These are phyloP conservation scores for Coleophoma cylindrospora DNA, from an alignment of 2,329 filamentous ascomycete genomes.

Conservation along the genomic window DNA sequence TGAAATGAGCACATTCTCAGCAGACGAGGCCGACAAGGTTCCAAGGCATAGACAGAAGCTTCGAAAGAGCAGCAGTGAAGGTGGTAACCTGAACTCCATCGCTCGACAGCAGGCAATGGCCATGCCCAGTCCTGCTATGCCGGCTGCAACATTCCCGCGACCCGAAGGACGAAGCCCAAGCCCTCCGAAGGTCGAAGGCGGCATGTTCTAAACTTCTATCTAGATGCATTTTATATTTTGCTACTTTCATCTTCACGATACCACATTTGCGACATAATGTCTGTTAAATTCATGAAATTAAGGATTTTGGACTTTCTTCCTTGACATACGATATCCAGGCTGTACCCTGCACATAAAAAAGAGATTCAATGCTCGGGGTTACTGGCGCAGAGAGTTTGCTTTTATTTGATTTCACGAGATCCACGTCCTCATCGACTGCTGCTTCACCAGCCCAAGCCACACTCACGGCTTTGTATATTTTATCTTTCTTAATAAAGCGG, in stretches of 20 bases:
- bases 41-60: conserved; percentile 18
- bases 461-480: no score
- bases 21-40: conserved; percentile 21
- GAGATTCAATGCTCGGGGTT: background rate
- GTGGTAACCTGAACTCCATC: conserved; percentile 22
- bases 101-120: conserved; percentile 18
- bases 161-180: conserved; percentile 9
- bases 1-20: conserved; percentile 27
- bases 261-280: background rate
- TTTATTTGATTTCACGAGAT: background rate
- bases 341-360: background rate
- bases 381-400: background rate
- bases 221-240: conserved; percentile 1
- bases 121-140: conserved; percentile 22
- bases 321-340: background rate
- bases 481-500: no score
- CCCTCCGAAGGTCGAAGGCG: conserved; percentile 13
- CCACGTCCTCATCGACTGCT: background rate
- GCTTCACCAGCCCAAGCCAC: background rate
- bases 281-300: background rate
- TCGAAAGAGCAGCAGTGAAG: conserved; percentile 25
- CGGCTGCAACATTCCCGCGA: conserved; percentile 7
- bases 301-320: background rate
- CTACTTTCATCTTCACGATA: conserved; percentile 8
- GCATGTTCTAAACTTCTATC: conserved; percentile 21